phyloP scores from a whole-genome alignment of 2,329 filamentous ascomycete genomes.

The Colletotrichum euphorbiae region DNA sequence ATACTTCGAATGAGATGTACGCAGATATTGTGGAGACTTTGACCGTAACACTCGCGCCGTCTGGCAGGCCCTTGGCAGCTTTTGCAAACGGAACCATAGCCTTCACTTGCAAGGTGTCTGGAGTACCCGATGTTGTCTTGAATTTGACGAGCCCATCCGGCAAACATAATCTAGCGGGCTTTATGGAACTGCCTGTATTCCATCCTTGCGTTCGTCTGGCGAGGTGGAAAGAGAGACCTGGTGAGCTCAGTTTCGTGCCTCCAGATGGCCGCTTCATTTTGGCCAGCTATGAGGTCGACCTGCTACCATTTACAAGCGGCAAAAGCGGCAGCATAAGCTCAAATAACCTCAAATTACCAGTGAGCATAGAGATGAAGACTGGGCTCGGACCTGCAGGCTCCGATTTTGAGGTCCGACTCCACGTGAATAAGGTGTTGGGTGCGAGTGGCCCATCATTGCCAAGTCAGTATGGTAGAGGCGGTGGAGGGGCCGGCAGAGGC shows the following conservation, averaged over 20 bases:
- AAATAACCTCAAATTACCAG: conserved; percentile 82
- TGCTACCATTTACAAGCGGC: conserved; percentile 77
- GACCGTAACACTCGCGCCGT: conserved; percentile 88
- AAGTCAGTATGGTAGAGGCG: conserved; percentile 55
- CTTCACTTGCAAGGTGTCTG: conserved; percentile 95
- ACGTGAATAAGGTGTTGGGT: conserved; percentile 72
- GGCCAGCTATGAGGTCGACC: conserved; percentile 92
- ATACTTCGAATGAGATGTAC: conserved; percentile 97
- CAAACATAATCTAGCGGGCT: conserved; percentile 77
- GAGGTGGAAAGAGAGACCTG: conserved; percentile 89
- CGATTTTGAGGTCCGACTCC: conserved; percentile 89
- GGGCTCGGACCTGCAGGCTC: conserved; percentile 78
- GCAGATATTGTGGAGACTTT: conserved; percentile 95
- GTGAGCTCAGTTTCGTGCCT: conserved; percentile 94
- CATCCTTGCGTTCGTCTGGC: conserved; percentile 93
- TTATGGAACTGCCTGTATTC: conserved; percentile 91
- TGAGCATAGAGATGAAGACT: conserved; percentile 84
- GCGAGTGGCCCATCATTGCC: conserved; percentile 51
- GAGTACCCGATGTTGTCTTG: conserved; percentile 89
- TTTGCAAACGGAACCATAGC: conserved; percentile 93
- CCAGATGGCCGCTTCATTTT: conserved; percentile 95
- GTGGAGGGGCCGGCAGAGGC: conserved; percentile 50
- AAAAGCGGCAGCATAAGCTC: conserved; percentile 65
- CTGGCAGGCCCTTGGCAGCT: conserved; percentile 86
- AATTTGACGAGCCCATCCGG: conserved; percentile 83